Base-by-base conservation (phyloP, 2,329 filamentous ascomycete genomes). In the Erysiphe pulchra region DNA sequence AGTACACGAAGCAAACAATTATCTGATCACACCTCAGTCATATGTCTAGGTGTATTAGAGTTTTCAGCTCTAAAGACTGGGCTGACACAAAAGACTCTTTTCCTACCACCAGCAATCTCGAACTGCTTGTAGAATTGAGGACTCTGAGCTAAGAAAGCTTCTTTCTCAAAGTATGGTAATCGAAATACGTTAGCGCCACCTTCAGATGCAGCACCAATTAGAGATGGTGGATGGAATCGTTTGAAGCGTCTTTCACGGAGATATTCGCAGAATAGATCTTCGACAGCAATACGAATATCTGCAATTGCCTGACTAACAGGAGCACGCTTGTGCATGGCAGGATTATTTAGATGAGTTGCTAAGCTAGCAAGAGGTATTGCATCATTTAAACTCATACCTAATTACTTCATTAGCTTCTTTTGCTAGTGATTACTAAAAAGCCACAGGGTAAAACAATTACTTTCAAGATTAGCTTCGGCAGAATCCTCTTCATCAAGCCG, bases 181-280 rank as follows among this genome's bases (percentile, higher is more conserved):
- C 78, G 71, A 62, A 98, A 95, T 37, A 95, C 87, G 59, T 87
- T 92, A 53, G 77, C 77, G 52, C 90, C 90, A 55, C 90, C 87
- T 64, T 98, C 90, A 4, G 84, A 90, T 4, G 90, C 81, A 13
- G 87, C 80, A 44, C 80, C 86, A 46, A 92, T 82, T 39, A 98
- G 68, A 60, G 85, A 87, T 10, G 90, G 85, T 1, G 86, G 81
- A 60, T 93, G 83, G 56, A 94, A 85, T 60, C 82, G 74, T 51
- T 78, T 75, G 61, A 93, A 92, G 46, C 75, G 73, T 48, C 72
- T 72, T 51, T 71, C 68, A 49, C 77, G 69, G 53, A 94, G 76
- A 61, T 86, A 95, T 53, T 85, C 76, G 48, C 70, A 67, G 62
- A 92, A 92, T 12, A 90, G 67, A 46, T 61, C 57, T 52, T 66